Evolutionary conservation across 371 early-diverging fungal genomes (phyloP).

Genomic region (Enterospora canceri): DNA sequence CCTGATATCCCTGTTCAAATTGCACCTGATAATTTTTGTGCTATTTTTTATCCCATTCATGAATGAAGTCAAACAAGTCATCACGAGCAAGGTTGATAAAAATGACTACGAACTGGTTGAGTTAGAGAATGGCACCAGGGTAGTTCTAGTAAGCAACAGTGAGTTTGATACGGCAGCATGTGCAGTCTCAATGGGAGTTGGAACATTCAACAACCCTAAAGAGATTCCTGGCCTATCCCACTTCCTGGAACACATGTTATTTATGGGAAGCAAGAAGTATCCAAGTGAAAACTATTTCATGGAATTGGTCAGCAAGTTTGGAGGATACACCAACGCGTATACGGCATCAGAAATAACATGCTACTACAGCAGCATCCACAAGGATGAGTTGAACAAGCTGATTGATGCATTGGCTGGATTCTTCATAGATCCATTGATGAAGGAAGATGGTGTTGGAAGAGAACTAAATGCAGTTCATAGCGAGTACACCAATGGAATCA

Average conservation of each 20-base stretch:
- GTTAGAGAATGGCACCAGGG: slow-evolving; percentile 44
- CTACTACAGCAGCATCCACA: slow-evolving; percentile 80
- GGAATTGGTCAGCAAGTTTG: slow-evolving; percentile 68
- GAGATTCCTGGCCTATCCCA: slow-evolving; percentile 80
- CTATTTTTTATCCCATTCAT: no score
- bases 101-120: slow-evolving; percentile 32
- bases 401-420: slow-evolving; percentile 63
- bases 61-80: no score
- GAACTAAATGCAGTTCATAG: slow-evolving; percentile 54
- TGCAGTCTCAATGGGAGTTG: slow-evolving; percentile 66
- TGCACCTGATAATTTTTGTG: no score
- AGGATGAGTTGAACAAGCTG: slow-evolving; percentile 70
- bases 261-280: slow-evolving; percentile 62
- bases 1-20: no score
- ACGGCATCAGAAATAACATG: slow-evolving; percentile 72
- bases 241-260: slow-evolving; percentile 87
- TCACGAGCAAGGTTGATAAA: slow-evolving; percentile 36
- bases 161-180: slow-evolving; percentile 41
- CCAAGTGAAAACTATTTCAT: slow-evolving; percentile 48
- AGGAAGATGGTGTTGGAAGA: slow-evolving; percentile 39
- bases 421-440: slow-evolving; percentile 51
- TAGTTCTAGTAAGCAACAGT: slow-evolving; percentile 26
- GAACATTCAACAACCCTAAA: slow-evolving; percentile 61
- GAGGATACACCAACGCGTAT: slow-evolving; percentile 83
- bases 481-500: slow-evolving; percentile 47